Base-by-base conservation (phyloP, 2,329 filamentous ascomycete genomes). In the Phyllosticta citribraziliensis region DNA sequence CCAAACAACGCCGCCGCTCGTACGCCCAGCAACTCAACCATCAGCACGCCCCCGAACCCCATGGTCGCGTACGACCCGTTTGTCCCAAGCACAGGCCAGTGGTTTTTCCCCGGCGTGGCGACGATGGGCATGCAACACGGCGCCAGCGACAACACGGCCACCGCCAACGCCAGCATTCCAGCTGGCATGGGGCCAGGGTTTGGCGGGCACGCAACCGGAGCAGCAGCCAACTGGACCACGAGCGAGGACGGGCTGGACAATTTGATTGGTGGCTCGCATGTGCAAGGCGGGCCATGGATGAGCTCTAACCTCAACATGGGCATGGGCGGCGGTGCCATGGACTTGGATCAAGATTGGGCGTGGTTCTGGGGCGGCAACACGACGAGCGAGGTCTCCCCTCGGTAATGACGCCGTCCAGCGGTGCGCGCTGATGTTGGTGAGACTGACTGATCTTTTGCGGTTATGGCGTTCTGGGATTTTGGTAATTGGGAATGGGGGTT, bases 321-420 rank as follows among this genome's bases (percentile, higher is more conserved):
- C 52, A 19, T 59, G n/a, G 58, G 53, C 19, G 57, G 10, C 40
- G 74, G 74, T 71, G 72, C 74, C 33, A 73, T 74, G 55, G 73
- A 75, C 55, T 58, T 67, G 22, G 66, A 68, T 52, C 73, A 75
- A 67, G 73, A 75, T 58, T 75, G 73, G 73, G 71, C 67, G 40
- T 75, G 73, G 72, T 74, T 74, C 50, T 62, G 74, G 62, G 73
- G 72, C 27, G 72, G 73, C 59, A 30, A 30, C 27, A 47, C 61
- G 55, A 47, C 40, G n/a, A n/a, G 40, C 40, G 40, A n/a, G 40
- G 40, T 47, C 11, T 40, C 10, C 2, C 17, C 40, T 30, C 5
- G 27, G 27, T 30, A 30, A 30, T 30, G 27, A 30, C 9, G 2
- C 22, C 22, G 22, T 22, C 22, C 27, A 10, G 27, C 5, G 5